Percentiles rank a stretch among this genome's conserved stretches.
These are phyloP conservation scores for Urochloa ruziziensis DNA, from an alignment of 176 grass and related monocot species.

Conservation along the genomic window DNA sequence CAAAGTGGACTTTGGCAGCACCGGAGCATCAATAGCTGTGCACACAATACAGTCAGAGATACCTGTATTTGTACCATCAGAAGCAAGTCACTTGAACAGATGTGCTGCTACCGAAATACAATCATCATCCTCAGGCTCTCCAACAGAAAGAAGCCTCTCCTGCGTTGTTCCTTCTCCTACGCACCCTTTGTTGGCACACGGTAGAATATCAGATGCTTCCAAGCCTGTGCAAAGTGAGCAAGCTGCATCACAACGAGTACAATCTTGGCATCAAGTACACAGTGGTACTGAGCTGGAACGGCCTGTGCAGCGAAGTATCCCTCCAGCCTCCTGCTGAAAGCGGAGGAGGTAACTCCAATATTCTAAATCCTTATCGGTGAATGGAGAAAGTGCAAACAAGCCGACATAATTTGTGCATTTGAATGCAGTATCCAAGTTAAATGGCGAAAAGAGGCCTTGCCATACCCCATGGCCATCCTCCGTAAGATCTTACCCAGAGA, in stretches of 20 bases:
- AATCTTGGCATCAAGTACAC: slow-evolving; percentile 21
- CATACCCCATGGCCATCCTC: not conserved
- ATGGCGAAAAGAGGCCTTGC: not conserved
- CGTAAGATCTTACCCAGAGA: slow-evolving; percentile 3
- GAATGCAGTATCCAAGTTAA: not conserved
- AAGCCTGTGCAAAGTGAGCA: slow-evolving; percentile 1
- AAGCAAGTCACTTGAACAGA: slow-evolving; percentile 29
- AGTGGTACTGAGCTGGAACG: not conserved
- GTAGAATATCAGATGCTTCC: slow-evolving; percentile 27
- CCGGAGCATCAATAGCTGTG: slow-evolving; percentile 33
- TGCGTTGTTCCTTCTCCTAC: slow-evolving; percentile 48
- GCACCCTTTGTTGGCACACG: not conserved
- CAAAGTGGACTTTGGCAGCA: slow-evolving; percentile 34
- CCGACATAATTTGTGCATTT: not conserved
- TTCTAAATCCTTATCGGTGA: not conserved
- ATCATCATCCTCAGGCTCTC: slow-evolving; percentile 28
- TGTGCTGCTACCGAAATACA: slow-evolving; percentile 28
- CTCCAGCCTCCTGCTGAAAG: slow-evolving; percentile 26
- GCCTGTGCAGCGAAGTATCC: not conserved
- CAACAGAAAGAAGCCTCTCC: slow-evolving; percentile 38
- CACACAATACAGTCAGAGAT: slow-evolving; percentile 21
- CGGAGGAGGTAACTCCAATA: slow-evolving; percentile 35
- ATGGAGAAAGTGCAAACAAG: not conserved
- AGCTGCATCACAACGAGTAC: not conserved
- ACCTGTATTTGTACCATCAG: slow-evolving; percentile 35